Evolutionary conservation across 2,329 filamentous ascomycete species (phyloP).

Genomic region (Fusarium hostae): DNA sequence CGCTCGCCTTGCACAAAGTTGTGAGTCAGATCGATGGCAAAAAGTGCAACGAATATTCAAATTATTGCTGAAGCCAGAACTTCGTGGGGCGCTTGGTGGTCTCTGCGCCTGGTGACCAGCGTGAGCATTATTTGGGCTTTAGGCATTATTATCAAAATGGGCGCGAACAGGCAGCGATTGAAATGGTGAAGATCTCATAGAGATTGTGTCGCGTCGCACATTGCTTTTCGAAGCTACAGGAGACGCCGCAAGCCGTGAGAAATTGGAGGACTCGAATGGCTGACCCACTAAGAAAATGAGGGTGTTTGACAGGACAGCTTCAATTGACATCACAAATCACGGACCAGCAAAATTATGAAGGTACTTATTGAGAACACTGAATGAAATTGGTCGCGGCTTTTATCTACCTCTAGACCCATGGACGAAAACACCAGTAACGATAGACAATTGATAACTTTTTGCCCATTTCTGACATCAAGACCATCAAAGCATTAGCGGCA

Average conservation of each 20-base stretch:
- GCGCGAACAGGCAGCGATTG: neutral
- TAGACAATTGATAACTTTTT: slow-evolving; percentile 38
- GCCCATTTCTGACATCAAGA: slow-evolving; percentile 33
- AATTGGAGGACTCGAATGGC: neutral
- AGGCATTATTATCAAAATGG: rapidly evolving
- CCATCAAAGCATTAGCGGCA: slow-evolving; percentile 43
- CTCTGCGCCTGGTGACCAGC: rapidly evolving
- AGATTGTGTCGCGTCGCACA: neutral
- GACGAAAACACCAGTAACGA: slow-evolving; percentile 37
- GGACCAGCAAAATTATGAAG: neutral
- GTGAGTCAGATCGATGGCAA: neutral
- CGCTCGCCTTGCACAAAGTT: neutral
- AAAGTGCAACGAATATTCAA: rapidly evolving
- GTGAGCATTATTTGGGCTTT: neutral
- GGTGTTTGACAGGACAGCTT: neutral
- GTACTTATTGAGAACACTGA: slow-evolving; percentile 12
- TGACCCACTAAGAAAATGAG: neutral
- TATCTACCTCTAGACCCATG: slow-evolving; percentile 43
- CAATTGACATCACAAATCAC: neutral
- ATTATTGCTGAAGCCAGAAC: no score
- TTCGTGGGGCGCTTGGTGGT: neutral
- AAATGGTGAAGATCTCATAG: neutral
- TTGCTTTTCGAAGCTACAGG: neutral
- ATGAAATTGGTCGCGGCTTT: slow-evolving; percentile 39
- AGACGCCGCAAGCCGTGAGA: neutral